Base-by-base conservation (phyloP, 176 grass and related monocot genomes). In the Thinopyrum elongatum region DNA sequence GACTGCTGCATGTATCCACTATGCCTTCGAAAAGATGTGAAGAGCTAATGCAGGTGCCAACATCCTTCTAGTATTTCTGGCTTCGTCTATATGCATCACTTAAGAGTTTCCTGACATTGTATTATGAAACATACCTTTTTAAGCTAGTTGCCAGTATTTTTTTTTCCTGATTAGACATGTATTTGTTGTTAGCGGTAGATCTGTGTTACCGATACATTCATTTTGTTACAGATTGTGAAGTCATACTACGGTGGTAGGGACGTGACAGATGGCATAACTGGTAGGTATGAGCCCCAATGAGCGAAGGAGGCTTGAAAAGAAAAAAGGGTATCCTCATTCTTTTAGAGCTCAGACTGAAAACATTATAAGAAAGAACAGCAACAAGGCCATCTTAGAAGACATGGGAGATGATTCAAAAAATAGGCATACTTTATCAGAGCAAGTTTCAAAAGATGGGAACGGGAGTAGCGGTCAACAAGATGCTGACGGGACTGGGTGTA, bases 271-370 rank as follows among this genome's bases (percentile, higher is more conserved):
- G 88, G 90, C 94, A 69, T 94, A 94, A 85, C 90, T 91, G 79
- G 88, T 98, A 59, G 97, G 94, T 47, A 94, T 92, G 92, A 95
- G 90, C 76, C 94, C 94, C 14, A 87, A 94, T 69, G 97, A 98
- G 84, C 88, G 86, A 84, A 95, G 90, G 81, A 81, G 88, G 15
- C 79, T 91, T 55, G 79, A 88, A 87, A 98, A 98, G 88, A 98
- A 98, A 80, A 95, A 92, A 25, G 92, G 86, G 13, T 85, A 92
- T 76, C 74, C 74, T 33, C 74, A 76, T 70, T 92, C 92, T 22
- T 91, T 90, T 74, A 88, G 70, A 90, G 42, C 79, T 33, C 80
- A 86, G 68, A 91, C 85, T 79, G 49, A 93, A 71, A 88, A 51
- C 69, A 83, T 90, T 10, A 78, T 90, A 85, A 87, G 53, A 74